Percentiles rank a stretch among this genome's conserved stretches.
Conservation (phyloP, 192 early-diverging fungal genomes). For the Obelidium mucronatum region DNA sequence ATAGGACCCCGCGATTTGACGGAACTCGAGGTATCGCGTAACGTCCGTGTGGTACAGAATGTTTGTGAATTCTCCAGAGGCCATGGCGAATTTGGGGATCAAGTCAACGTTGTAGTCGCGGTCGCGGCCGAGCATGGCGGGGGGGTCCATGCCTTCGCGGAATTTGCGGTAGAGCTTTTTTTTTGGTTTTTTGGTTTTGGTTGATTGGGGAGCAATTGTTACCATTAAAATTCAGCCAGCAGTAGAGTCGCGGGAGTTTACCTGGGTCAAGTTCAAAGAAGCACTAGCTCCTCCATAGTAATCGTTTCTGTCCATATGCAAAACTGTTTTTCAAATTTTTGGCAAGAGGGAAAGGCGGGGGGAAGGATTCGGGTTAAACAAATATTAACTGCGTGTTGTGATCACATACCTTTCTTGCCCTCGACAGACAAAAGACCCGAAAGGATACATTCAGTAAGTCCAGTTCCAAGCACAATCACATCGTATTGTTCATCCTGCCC, state of each 20-base stretch:
- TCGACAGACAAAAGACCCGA: constrained; percentile 70
- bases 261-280: constrained; percentile 95
- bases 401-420: constrained; percentile 73
- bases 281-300: constrained; percentile 98
- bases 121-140: constrained; percentile 59
- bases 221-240: not conserved
- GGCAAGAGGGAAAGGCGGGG: not conserved
- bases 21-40: constrained; percentile 97
- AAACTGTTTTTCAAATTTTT: too few species aligned
- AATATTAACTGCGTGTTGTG: constrained; percentile 3
- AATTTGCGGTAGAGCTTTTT: constrained; percentile 68
- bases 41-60: constrained; percentile 98
- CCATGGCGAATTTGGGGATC: constrained; percentile 99
- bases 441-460: constrained; percentile 71
- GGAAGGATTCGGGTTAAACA: not conserved
- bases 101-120: constrained; percentile 97
- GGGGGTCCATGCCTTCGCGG: constrained; percentile 55
- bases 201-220: not conserved
- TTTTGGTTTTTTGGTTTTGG: too few species aligned
- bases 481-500: constrained; percentile 67
- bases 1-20: constrained; percentile 91
- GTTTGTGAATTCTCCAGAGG: constrained; percentile 95
- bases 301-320: constrained; percentile 81
- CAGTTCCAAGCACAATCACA: constrained; percentile 71
- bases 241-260: constrained; percentile 55